Conservation (phyloP, 1,284 basidiomycete genomes). For the Abortiporus biennis region DNA sequence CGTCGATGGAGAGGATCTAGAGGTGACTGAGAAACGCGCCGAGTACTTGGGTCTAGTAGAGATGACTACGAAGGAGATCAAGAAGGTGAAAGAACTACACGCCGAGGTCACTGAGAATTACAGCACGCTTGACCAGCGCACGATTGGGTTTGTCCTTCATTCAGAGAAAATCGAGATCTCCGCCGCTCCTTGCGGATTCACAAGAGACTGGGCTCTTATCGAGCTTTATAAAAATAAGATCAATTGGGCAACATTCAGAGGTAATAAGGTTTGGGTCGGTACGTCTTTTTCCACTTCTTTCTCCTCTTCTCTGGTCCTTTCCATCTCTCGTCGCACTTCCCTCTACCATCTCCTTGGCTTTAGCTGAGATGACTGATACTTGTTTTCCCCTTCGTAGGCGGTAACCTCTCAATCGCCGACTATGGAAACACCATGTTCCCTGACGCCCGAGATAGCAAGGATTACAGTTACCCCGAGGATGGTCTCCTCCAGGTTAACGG, state of each 20-base stretch:
- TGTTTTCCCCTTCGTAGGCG: slow-evolving; percentile 16
- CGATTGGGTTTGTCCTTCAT: slow-evolving; percentile 30
- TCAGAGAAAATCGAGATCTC: slow-evolving; percentile 20
- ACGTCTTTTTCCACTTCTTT: slow-evolving; percentile 16
- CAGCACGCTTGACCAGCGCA: slow-evolving; percentile 19
- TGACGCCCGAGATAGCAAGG: slow-evolving; percentile 15
- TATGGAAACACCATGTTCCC: slow-evolving; percentile 25
- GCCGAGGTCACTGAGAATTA: slow-evolving; percentile 21
- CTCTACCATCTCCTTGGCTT: slow-evolving; percentile 12
- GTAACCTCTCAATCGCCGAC: slow-evolving; percentile 19
- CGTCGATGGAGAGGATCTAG: slow-evolving; percentile 17
- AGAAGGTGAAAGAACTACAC: slow-evolving; percentile 18
- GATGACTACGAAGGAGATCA: slow-evolving; percentile 20
- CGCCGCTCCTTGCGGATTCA: slow-evolving; percentile 19
- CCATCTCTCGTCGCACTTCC: slow-evolving; percentile 15
- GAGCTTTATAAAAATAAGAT: slow-evolving; percentile 25
- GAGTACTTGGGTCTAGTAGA: slow-evolving; percentile 18
- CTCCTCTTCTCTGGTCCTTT: slow-evolving; percentile 10
- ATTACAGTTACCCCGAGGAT: slow-evolving; percentile 21
- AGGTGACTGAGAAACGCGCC: slow-evolving; percentile 20
- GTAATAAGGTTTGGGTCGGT: slow-evolving; percentile 30
- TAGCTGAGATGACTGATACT: no score
- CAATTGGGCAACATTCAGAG: slow-evolving; percentile 22
- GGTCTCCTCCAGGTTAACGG: slow-evolving; percentile 22
- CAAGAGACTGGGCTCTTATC: slow-evolving; percentile 27